Conservation (phyloP, 495 filamentous ascomycete species). For the Podospora pseudopauciseta region DNA sequence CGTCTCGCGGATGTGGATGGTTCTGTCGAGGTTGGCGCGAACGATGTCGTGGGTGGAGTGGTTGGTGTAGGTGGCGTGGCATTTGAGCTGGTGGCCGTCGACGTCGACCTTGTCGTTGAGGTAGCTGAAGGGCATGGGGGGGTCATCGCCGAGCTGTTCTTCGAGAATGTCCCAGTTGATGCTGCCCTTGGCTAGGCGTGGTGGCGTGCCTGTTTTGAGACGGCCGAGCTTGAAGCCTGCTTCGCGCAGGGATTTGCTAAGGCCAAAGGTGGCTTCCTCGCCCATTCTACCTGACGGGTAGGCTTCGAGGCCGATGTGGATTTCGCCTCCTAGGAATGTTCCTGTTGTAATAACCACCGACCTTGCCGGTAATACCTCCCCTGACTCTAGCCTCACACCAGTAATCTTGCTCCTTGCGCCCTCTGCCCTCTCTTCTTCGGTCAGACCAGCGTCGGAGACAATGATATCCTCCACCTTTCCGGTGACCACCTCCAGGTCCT, state of each 20-base stretch:
- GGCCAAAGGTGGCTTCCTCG: constrained; percentile 87
- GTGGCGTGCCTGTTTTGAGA: constrained; percentile 93
- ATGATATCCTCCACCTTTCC: constrained; percentile 93
- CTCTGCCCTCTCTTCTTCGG: constrained; percentile 35
- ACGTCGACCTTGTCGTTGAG: constrained; percentile 74
- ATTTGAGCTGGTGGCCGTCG: constrained; percentile 76
- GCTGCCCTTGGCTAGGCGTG: constrained; percentile 73
- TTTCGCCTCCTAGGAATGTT: constrained; percentile 93
- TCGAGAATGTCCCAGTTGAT: constrained; percentile 76
- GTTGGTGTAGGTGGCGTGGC: constrained; percentile 84
- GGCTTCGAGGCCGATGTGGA: constrained; percentile 84
- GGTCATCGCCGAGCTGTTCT: constrained; percentile 74
- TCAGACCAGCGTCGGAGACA: constrained; percentile 23
- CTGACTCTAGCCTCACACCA: constrained; percentile 83
- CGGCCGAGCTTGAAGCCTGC: constrained; percentile 90
- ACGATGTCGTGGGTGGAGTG: constrained; percentile 77
- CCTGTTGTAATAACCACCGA: constrained; percentile 93
- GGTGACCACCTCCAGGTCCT: constrained; percentile 72
- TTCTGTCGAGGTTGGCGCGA: constrained; percentile 81
- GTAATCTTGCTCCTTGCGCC: constrained; percentile 69
- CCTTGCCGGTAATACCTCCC: constrained; percentile 74
- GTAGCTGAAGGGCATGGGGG: constrained; percentile 88
- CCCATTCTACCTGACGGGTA: constrained; percentile 90
- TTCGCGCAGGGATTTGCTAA: constrained; percentile 85
- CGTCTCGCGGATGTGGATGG: constrained; percentile 92